These are phyloP conservation scores for Penicillium cataractarum DNA, from an alignment of 495 filamentous ascomycete species.

Conservation along the genomic window DNA sequence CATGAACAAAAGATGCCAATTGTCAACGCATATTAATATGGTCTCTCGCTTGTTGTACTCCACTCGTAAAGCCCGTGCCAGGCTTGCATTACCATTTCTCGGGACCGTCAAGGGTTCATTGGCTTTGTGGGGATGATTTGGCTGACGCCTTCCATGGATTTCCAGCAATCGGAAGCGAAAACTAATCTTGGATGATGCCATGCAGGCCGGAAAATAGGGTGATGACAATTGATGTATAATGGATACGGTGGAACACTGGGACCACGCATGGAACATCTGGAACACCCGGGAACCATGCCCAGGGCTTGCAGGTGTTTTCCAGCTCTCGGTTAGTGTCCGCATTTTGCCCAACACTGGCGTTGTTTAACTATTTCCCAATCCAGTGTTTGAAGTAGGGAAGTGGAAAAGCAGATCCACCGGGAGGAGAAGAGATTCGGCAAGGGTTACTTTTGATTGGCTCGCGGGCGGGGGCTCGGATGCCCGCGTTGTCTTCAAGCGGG, in stretches of 20 bases:
- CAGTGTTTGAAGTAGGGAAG: neutral
- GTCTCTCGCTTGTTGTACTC: neutral
- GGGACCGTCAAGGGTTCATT: neutral
- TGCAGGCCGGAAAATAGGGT: conserved; percentile 6
- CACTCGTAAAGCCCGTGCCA: conserved; percentile 1
- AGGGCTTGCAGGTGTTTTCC: neutral
- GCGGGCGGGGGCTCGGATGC: conserved; percentile 26
- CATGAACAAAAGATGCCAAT: neutral
- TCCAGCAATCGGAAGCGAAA: conserved; percentile 17
- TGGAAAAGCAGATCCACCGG: conserved; percentile 4
- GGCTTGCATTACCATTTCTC: neutral
- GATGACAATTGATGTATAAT: conserved; percentile 6
- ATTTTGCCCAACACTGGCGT: neutral
- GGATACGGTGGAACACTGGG: neutral
- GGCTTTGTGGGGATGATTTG: neutral
- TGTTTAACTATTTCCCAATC: neutral
- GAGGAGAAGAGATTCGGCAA: conserved; percentile 41
- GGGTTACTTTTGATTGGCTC: conserved; percentile 38
- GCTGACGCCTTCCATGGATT: neutral
- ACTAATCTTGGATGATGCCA: neutral
- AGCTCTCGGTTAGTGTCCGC: neutral
- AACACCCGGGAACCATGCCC: neutral
- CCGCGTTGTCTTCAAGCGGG: conserved; percentile 45
- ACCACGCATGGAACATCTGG: conserved; percentile 1
- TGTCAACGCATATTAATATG: neutral